These are phyloP conservation scores for Yamadazyma akitaensis DNA, from an alignment of 805 yeast genomes.

Conservation along the genomic window DNA sequence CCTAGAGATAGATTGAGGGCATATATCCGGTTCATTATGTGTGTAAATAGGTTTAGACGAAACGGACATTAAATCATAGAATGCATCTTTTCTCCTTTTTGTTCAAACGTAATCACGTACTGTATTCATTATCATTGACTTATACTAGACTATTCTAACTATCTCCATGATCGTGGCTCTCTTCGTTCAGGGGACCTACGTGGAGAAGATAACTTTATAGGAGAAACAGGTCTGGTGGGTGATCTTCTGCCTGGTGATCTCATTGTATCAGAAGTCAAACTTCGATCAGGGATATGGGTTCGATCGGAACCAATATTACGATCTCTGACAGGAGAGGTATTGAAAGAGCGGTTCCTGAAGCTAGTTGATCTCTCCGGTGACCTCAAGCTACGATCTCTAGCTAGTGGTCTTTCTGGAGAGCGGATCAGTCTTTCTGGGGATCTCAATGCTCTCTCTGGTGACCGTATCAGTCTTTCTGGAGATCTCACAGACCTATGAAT, in stretches of 20 bases:
- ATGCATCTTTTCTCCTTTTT: not conserved
- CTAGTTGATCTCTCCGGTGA: not conserved
- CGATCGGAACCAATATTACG: not conserved
- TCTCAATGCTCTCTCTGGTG: not conserved
- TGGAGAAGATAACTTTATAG: conserved; percentile 2
- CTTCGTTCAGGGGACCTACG: conserved; percentile 4
- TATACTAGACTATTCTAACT: too few species aligned
- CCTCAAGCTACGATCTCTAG: not conserved
- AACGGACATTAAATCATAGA: not conserved
- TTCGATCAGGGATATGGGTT: not conserved
- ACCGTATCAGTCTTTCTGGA: not conserved
- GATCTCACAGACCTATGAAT: conserved; percentile 3
- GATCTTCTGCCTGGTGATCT: conserved; percentile 2
- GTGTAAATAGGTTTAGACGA: conserved; percentile 8
- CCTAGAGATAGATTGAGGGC: conserved; percentile 7
- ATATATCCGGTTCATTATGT: conserved; percentile 9
- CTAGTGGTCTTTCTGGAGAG: not conserved
- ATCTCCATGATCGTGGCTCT: not conserved
- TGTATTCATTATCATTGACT: not conserved
- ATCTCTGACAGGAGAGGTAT: conserved; percentile 2
- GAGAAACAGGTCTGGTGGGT: conserved; percentile 3
- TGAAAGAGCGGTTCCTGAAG: conserved; percentile 2
- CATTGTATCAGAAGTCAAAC: not conserved
- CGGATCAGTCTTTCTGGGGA: not conserved
- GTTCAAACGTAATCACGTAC: not conserved